Conservation (phyloP, 2,329 filamentous ascomycete species). For the Penicillium janthinellum region DNA sequence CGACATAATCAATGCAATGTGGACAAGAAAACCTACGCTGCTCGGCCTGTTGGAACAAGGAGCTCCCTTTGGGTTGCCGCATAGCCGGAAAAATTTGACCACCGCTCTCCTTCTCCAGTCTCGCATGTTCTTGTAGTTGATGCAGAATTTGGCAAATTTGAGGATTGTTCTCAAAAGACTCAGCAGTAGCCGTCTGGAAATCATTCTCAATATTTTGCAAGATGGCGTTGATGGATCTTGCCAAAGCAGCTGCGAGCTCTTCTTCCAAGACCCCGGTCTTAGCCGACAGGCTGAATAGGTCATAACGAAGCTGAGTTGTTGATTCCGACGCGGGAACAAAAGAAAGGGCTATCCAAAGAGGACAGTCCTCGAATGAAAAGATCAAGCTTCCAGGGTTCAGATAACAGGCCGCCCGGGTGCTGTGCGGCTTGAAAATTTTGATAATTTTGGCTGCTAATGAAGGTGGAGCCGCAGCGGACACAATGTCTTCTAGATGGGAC, state of each 20-base stretch:
- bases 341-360: slow-evolving; percentile 28
- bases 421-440: slow-evolving; percentile 1
- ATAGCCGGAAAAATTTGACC: slow-evolving; percentile 28
- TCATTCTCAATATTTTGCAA: slow-evolving; percentile 18
- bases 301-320: slow-evolving; percentile 34
- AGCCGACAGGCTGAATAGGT: slow-evolving; percentile 25
- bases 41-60: slow-evolving; percentile 32
- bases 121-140: slow-evolving; percentile 26
- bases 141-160: slow-evolving; percentile 18
- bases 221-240: not conserved
- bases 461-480: not conserved
- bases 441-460: slow-evolving; percentile 8
- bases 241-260: not conserved
- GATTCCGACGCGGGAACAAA: slow-evolving; percentile 31
- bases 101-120: slow-evolving; percentile 26
- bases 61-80: slow-evolving; percentile 28
- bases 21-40: slow-evolving; percentile 21
- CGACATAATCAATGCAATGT: too few species aligned
- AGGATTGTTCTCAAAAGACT: not conserved
- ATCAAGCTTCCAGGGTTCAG: slow-evolving; percentile 32
- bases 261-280: not conserved
- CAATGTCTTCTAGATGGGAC: slow-evolving; percentile 6
- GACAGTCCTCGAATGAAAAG: slow-evolving; percentile 20
- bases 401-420: not conserved
- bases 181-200: slow-evolving; percentile 7